A percentile compares a stretch with the other conserved stretches of the same genome.
Conservation (phyloP, 1,284 basidiomycete genomes). For the Phenoliferia sp. region DNA sequence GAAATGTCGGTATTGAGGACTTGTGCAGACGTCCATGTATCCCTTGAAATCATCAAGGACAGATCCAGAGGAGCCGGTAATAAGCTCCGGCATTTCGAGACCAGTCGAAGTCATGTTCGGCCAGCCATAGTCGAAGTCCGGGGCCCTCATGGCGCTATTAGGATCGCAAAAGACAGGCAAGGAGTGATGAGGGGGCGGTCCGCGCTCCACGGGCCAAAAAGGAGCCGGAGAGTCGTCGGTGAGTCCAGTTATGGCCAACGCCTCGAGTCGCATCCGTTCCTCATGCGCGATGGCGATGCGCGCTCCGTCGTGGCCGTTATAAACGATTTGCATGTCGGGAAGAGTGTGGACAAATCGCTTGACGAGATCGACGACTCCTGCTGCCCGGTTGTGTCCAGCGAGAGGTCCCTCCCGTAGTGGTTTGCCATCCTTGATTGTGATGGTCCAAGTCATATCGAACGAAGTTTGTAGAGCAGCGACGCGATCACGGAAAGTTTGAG, state of each 20-base stretch:
- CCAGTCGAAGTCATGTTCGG: constrained; percentile 27
- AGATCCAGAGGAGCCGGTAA: constrained; percentile 24
- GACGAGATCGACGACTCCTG: constrained; percentile 31
- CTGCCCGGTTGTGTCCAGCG: constrained; percentile 34
- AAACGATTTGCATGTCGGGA: constrained; percentile 36
- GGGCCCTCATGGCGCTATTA: constrained; percentile 24
- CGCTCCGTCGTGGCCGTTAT: constrained; percentile 37
- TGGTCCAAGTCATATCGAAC: constrained; percentile 32
- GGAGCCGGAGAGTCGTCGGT: constrained; percentile 22
- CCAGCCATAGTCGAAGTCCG: constrained; percentile 31
- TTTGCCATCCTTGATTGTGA: constrained; percentile 28
- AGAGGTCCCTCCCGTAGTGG: constrained; percentile 32
- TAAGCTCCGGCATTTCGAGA: constrained; percentile 26
- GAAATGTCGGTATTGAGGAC: constrained; percentile 37
- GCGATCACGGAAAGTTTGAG: background rate
- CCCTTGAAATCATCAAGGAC: constrained; percentile 29
- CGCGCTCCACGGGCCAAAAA: constrained; percentile 26
- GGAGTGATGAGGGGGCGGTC: constrained; percentile 33
- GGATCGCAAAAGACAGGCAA: constrained; percentile 33
- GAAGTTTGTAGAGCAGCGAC: too few relatives aligned
- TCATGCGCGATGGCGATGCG: constrained; percentile 34
- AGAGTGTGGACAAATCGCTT: constrained; percentile 29
- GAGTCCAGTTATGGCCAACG: background rate
- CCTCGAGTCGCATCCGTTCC: constrained; percentile 33
- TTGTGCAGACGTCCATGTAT: constrained; percentile 37